Evolutionary conservation across 2,329 filamentous ascomycete genomes (phyloP).

Genomic region (Monilinia aucupariae): DNA sequence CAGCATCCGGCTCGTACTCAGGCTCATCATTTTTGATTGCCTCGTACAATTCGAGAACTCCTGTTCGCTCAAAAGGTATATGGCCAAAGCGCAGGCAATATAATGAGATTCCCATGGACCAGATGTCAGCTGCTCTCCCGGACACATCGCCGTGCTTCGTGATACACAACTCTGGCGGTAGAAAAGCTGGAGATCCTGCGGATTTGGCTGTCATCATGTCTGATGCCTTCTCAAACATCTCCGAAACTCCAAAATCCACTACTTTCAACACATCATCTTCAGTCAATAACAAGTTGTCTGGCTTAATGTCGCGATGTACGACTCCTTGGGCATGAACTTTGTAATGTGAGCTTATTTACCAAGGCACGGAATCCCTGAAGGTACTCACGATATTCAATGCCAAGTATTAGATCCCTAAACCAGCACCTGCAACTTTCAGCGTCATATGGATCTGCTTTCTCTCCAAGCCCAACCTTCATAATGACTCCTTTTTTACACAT

Average conservation of each 20-base stretch:
- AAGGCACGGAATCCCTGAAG: not conserved
- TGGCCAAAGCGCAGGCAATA: conserved; percentile 87
- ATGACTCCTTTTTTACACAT: conserved; percentile 98
- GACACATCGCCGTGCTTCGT: conserved; percentile 81
- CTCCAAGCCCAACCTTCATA: conserved; percentile 90
- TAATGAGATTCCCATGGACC: conserved; percentile 95
- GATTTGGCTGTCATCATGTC: conserved; percentile 91
- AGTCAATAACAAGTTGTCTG: conserved; percentile 88
- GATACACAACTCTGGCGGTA: conserved; percentile 88
- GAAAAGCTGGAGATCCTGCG: conserved; percentile 88
- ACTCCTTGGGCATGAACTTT: conserved; percentile 88
- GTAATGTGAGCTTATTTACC: conserved; percentile 21
- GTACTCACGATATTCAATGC: conserved; percentile 80
- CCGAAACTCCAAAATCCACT: conserved; percentile 97
- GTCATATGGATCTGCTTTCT: conserved; percentile 74
- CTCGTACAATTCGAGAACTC: conserved; percentile 82
- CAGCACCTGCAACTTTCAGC: conserved; percentile 79
- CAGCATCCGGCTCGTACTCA: conserved; percentile 56
- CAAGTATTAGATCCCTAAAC: conserved; percentile 92
- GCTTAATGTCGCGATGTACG: conserved; percentile 95
- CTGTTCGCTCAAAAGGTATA: conserved; percentile 77
- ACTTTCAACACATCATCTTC: conserved; percentile 92
- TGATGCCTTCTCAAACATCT: conserved; percentile 88
- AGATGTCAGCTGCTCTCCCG: conserved; percentile 87
- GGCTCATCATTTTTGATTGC: conserved; percentile 71